phyloP scores from a whole-genome alignment of 129 eudicot species.

The Artemisia annua region DNA sequence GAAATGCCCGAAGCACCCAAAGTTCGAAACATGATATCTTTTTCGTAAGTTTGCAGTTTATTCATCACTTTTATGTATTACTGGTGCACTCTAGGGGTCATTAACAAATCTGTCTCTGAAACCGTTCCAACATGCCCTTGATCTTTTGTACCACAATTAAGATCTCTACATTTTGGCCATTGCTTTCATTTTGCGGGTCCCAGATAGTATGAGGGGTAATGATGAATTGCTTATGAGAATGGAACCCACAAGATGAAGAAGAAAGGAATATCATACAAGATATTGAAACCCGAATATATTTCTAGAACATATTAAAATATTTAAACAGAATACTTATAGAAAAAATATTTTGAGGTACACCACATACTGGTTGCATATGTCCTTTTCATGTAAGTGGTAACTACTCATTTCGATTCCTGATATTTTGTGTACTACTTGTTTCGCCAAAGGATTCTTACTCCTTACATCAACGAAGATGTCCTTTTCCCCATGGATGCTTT shows the following conservation, averaged over 20 bases:
- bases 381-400: conserved; percentile 1
- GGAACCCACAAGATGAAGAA: conserved; percentile 3
- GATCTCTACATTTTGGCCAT: conserved; percentile 8
- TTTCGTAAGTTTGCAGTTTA: conserved; percentile 56
- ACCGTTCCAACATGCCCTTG: background rate
- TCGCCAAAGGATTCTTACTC: conserved; percentile 71
- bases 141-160: background rate
- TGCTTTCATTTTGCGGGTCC: conserved; percentile 8
- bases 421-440: conserved; percentile 8
- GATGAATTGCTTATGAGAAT: background rate
- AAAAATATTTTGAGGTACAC: background rate
- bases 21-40: conserved; percentile 94
- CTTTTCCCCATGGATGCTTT: conserved; percentile 62
- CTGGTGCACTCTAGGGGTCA: background rate
- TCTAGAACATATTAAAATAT: background rate
- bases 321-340: background rate
- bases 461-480: conserved; percentile 80
- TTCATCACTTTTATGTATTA: background rate
- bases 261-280: background rate
- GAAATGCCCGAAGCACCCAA: conserved; percentile 92
- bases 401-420: conserved; percentile 12
- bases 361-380: background rate
- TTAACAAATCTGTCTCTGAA: background rate
- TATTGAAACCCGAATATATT: background rate
- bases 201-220: background rate